Percentiles rank a stretch among this genome's conserved stretches.
Evolutionary conservation across 2,329 filamentous ascomycete species (phyloP).

Genomic region (Fusarium praegraminearum): DNA sequence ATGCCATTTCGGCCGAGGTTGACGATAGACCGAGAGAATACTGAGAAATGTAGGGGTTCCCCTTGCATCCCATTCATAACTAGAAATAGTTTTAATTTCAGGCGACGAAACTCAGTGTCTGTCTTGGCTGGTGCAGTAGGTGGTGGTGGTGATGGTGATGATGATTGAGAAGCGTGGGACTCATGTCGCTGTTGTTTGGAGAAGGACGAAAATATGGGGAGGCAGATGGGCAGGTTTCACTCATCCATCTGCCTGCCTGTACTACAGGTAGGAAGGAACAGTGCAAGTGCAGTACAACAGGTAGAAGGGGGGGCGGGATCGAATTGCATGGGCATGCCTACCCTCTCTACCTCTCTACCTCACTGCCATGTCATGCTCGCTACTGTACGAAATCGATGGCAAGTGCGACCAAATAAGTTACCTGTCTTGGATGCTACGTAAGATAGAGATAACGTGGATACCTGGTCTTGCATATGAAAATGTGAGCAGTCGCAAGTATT

Average conservation of each 20-base stretch:
- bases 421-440: slow-evolving; percentile 13
- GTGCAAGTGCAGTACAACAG: neutral
- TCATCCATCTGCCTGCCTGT: neutral
- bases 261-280: neutral
- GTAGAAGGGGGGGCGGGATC: slow-evolving; percentile 41
- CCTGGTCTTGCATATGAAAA: slow-evolving; percentile 10
- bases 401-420: slow-evolving; percentile 19
- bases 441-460: slow-evolving; percentile 15
- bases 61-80: slow-evolving; percentile 22
- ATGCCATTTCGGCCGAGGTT: slow-evolving; percentile 44
- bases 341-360: neutral
- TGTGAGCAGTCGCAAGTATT: slow-evolving; percentile 21
- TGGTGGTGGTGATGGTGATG: neutral
- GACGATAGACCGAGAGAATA: slow-evolving; percentile 13
- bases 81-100: slow-evolving; percentile 7
- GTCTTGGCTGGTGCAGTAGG: slow-evolving; percentile 1
- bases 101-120: slow-evolving; percentile 6
- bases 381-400: slow-evolving; percentile 25
- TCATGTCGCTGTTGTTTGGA: slow-evolving; percentile 35
- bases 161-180: slow-evolving; percentile 35
- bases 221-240: slow-evolving; percentile 31
- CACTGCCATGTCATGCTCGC: slow-evolving; percentile 3
- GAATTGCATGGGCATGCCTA: slow-evolving; percentile 31
- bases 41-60: slow-evolving; percentile 19
- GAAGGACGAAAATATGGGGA: slow-evolving; percentile 42